Conservation (phyloP, 306 rosid genomes). For the Rosa rugosa region DNA sequence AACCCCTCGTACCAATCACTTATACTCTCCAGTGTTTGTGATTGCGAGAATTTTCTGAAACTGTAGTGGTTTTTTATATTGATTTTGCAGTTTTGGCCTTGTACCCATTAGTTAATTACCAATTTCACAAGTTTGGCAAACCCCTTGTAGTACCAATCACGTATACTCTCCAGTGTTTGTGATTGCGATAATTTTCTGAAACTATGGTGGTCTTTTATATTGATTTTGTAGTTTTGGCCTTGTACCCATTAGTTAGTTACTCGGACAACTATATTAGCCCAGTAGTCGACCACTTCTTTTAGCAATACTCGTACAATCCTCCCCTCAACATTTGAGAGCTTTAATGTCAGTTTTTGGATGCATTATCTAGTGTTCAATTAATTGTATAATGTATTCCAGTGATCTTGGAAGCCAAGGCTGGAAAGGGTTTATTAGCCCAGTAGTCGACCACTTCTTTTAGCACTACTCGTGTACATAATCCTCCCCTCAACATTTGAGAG, state of each 20-base stretch:
- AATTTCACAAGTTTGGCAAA: neutral
- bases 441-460: too few species aligned
- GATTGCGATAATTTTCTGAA: neutral
- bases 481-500: neutral
- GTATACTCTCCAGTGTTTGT: neutral
- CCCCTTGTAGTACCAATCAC: neutral
- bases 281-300: neutral
- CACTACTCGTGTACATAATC: neutral
- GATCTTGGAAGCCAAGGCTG: slow-evolving; percentile 95
- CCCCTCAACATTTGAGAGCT: neutral
- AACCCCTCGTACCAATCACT: neutral
- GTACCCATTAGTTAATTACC: neutral
- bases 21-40: neutral
- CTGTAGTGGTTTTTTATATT: neutral
- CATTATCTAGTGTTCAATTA: neutral
- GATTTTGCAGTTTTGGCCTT: neutral
- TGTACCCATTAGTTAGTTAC: neutral
- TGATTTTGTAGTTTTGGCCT: neutral
- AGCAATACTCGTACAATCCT: neutral
- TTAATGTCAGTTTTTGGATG: neutral
- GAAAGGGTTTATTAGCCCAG: slow-evolving; percentile 67
- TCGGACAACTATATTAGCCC: neutral
- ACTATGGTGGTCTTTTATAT: neutral
- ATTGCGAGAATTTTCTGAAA: neutral
- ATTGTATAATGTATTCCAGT: slow-evolving; percentile 41